Percentiles rank a stretch among this genome's conserved stretches.
Evolutionary conservation across 1,284 basidiomycete genomes (phyloP).

Genomic region (Moesziomyces sp.): DNA sequence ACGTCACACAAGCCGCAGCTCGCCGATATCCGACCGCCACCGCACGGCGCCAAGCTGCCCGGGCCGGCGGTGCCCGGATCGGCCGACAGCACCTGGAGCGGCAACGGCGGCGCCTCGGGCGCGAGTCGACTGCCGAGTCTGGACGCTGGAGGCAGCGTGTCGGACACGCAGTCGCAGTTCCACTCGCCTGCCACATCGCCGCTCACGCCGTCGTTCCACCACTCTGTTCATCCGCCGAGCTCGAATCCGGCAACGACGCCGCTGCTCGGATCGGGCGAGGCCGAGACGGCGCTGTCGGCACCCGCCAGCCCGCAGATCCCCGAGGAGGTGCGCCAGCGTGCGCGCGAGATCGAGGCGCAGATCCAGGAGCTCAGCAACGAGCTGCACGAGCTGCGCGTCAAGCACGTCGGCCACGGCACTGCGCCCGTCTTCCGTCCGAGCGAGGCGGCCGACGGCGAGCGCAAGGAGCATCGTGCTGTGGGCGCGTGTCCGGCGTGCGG

Average conservation of each 20-base stretch:
- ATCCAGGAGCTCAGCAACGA: conserved; percentile 48
- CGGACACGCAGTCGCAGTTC: conserved; percentile 39
- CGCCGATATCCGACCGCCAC: conserved; percentile 32
- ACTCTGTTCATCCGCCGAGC: conserved; percentile 9
- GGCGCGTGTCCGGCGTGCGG: conserved; percentile 44
- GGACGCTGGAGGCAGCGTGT: conserved; percentile 37
- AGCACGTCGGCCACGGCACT: conserved; percentile 38
- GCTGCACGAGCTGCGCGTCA: conserved; percentile 38
- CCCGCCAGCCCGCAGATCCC: conserved; percentile 26
- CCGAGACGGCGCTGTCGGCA: conserved; percentile 6
- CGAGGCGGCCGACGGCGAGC: conserved; percentile 7
- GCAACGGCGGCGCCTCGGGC: conserved; percentile 8
- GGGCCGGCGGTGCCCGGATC: conserved; percentile 37
- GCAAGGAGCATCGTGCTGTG: conserved; percentile 3
- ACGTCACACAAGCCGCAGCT: conserved; percentile 21
- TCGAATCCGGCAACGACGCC: not conserved
- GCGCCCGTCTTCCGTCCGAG: conserved; percentile 16
- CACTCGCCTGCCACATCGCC: conserved; percentile 43
- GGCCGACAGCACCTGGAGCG: conserved; percentile 43
- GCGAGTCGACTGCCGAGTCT: conserved; percentile 34
- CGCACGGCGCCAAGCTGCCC: conserved; percentile 30
- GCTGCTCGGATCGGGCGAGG: conserved; percentile 2
- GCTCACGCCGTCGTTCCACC: conserved; percentile 42
- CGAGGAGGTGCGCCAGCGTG: conserved; percentile 39
- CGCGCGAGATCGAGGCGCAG: conserved; percentile 47